Conservation (phyloP, 2,329 filamentous ascomycete species). For the Drechslerella stenobrocha region DNA sequence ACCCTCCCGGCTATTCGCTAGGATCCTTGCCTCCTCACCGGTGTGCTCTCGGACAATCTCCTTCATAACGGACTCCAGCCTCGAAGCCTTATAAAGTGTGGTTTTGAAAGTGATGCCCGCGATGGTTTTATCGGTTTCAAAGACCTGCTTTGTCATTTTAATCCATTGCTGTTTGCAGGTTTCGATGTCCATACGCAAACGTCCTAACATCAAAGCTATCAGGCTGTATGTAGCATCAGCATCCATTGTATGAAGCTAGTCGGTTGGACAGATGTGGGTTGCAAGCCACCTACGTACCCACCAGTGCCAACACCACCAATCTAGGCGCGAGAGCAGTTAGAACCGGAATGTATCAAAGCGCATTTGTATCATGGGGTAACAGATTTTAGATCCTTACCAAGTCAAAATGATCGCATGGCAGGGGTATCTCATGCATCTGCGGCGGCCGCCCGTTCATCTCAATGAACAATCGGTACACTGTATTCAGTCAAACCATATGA, state of each 20-base stretch:
- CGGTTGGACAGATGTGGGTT: constrained; percentile 18
- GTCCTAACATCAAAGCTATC: constrained; percentile 74
- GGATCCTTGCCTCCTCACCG: constrained; percentile 63
- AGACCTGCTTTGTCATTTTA: constrained; percentile 87
- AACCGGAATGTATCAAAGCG: background rate
- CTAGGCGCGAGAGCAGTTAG: constrained; percentile 27
- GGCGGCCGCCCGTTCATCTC: constrained; percentile 41
- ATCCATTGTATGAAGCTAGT: constrained; percentile 6
- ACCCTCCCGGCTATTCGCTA: constrained; percentile 24
- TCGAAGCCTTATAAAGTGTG: constrained; percentile 96
- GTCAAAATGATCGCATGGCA: constrained; percentile 46
- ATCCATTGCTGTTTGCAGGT: constrained; percentile 97
- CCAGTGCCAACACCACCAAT: constrained; percentile 47
- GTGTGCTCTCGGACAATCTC: constrained; percentile 85
- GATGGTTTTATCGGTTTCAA: constrained; percentile 97
- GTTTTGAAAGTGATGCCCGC: constrained; percentile 84
- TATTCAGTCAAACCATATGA: constrained; percentile 8
- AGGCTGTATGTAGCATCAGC: constrained; percentile 12
- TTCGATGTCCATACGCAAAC: constrained; percentile 85
- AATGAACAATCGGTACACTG: constrained; percentile 45
- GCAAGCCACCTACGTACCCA: constrained; percentile 26
- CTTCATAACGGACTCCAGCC: constrained; percentile 86
- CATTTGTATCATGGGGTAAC: background rate
- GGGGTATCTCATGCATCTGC: constrained; percentile 45
- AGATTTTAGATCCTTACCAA: constrained; percentile 18